Evolutionary conservation across 495 filamentous ascomycete species (phyloP).

Genomic region (Neurospora sp.): DNA sequence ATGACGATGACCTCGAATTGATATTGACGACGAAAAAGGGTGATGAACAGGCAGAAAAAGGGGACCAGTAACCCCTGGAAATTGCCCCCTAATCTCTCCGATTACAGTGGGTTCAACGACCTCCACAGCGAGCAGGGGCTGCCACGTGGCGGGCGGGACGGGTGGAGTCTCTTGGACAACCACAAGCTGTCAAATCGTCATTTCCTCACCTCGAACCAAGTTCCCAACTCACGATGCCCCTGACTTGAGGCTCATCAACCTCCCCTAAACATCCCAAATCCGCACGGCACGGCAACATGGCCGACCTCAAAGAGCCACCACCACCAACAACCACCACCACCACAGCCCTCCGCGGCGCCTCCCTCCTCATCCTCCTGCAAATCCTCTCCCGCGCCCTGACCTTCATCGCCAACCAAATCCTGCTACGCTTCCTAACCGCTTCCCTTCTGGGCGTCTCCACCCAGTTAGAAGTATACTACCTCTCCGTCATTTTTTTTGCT

Average conservation of each 20-base stretch:
- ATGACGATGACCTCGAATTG: not conserved
- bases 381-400: slow-evolving; percentile 75
- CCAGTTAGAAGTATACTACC: slow-evolving; percentile 84
- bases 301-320: not conserved
- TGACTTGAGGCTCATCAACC: not conserved
- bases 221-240: not conserved
- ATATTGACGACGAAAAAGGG: not conserved
- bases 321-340: not conserved
- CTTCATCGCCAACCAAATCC: slow-evolving; percentile 80
- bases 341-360: slow-evolving; percentile 49
- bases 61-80: not conserved
- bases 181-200: not conserved
- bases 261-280: not conserved
- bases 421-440: slow-evolving; percentile 79
- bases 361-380: slow-evolving; percentile 78
- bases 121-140: not conserved
- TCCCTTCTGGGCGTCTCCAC: slow-evolving; percentile 72
- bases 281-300: not conserved
- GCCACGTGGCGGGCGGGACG: not conserved
- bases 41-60: not conserved
- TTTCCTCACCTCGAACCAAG: not conserved
- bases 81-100: not conserved
- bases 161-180: not conserved
- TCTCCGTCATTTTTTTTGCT: slow-evolving; percentile 82
- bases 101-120: not conserved